Base-by-base conservation (phyloP, 108 stramenopile genomes). In the Seminavis robusta region DNA sequence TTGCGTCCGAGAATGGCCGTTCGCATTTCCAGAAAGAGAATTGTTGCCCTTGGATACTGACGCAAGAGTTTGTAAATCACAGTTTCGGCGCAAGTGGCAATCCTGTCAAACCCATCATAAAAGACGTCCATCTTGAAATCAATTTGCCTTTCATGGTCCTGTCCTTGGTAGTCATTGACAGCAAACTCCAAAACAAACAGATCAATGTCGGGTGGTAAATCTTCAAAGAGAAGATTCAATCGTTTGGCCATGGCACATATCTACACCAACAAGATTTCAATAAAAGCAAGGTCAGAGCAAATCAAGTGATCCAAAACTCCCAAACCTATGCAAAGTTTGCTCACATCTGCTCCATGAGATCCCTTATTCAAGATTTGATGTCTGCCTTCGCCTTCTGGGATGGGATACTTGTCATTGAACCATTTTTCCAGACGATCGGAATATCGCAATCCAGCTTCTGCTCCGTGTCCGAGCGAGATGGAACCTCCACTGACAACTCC, bases 161-260 rank as follows among this genome's bases (percentile, higher is more conserved):
- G 82, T 2, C 82, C 82, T 28, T 83, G 78, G 37, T 83, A 80
- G 50, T 83, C 81, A 26, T 83, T 83, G 11, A 83, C 81, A 19
- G 69, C 77, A 49, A 79, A 83, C 49, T 83, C 81, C 0, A 83
- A 46, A 7, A 83, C 20, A 19, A 83, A 61, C 37, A 83, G 37
- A 59, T 83, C 81, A 1, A 74, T 69, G 31, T 61, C 57, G 24
- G 51, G 26, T 0, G 49, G 69, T 0, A 83, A 69, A 50, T 79
- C 77, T 15, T 71, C 61, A 37, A 79, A 56, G 31, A 83, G 45
- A 8, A 66, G 31, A 28, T 71, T 76, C 15, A 83, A 41, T 4
- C 81, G 61, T 47, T 83, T 79, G 0, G 73, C 81, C 74, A 83
- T 61, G 3, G 62, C 52, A 48, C 81, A 83, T n/a, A n/a, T n/a